Evolutionary conservation across 768 basidiomycete species (phyloP), one percentile per base, ranked within the genome.

Genomic region (Lentinus tigrinus): DNA sequence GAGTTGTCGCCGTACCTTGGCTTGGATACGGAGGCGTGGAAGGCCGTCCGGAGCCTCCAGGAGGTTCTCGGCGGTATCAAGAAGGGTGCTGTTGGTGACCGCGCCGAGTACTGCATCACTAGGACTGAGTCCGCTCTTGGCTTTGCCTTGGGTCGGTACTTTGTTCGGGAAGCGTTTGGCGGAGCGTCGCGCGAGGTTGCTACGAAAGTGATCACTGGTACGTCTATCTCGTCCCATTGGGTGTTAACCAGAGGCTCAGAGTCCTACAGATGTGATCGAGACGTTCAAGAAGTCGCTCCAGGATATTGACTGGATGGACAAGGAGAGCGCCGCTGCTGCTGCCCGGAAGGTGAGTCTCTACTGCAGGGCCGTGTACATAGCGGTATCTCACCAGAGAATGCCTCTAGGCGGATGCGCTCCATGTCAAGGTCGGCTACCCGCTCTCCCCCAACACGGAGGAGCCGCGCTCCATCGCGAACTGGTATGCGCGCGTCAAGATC

Each of bases 401-500:
- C 17, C 34, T 23, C 2, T 65, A 90, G 88, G 93, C 92, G 14
- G 81, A 89, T 67, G 84, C 85, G 0, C 88, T 95, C 60, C 84
- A 87, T 27, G 82, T 93, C 71, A 96, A 98, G 78, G 91, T 99
- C 60, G 97, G 97, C 56, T 98, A 87, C 74, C 96, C 97, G 1
- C 67, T 88, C 11, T 92, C 85, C 2, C 97, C 97, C 1, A 81
- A 98, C 70, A 95, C 91, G 1, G 77, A 77, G 17, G 77, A 85
- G 66, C 79, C 94, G 38, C 72, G 73, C 24, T 86, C 91, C 9
- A 81, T 98, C 43, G 77, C 80, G 27, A 74, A 68, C 39, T 98
- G 94, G 73, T 98, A 98, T 69, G 72, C 74, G 10, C 73, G 73
- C n/a, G 82, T 93, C 44, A 81, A 84, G 47, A 77, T 95, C 46